Evolutionary conservation across 2,329 filamentous ascomycete genomes (phyloP), one percentile per base, ranked within the genome.

Genomic region (Fusarium sp.): DNA sequence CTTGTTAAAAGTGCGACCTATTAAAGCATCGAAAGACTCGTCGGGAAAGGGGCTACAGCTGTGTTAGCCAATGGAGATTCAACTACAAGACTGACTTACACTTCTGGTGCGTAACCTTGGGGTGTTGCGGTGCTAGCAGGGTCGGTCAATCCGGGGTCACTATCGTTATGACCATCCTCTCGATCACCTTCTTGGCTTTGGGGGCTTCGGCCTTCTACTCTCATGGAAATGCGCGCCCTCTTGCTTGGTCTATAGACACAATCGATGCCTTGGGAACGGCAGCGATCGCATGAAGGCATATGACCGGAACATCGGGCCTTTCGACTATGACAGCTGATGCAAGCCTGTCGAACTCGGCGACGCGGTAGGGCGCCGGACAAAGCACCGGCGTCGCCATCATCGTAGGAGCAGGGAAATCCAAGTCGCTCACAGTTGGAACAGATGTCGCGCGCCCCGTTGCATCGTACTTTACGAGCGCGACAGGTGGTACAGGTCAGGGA

Each of bases 241-340:
- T 83, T 85, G 13, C 82, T 81, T 7, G 81, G 80, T 20, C 83
- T 82, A 66, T 88, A 88, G 53, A 87, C 77, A 55, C 86, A 88
- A 29, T 87, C 83, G 50, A 87, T 83, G 10, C 83, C 84, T 51
- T 87, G 85, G 6, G 79, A 76, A 21, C 83, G 82, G 37, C 79
- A 81, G 20, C 79, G 79, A 49, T 87, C 84, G 69, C 86, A 88
- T 51, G 82, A 80, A 5, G 85, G 86, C 48, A 83, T 79, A 65
- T 86, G 82, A n/a, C 86, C 86, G 51, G 83, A 87, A 76, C 86
- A 88, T 47, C 85, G 80, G 29, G 86, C 86, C 72, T 88, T 88
- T 68, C 85, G 80, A 33, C 84, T 83, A 66, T 88, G 86, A 74
- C 86, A 88, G 71, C 82, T 86, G 70, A 84, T 80, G 68, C 86